phyloP scores from a whole-genome alignment of 169 alveolate species.

The Cryptosporidium sp. region DNA sequence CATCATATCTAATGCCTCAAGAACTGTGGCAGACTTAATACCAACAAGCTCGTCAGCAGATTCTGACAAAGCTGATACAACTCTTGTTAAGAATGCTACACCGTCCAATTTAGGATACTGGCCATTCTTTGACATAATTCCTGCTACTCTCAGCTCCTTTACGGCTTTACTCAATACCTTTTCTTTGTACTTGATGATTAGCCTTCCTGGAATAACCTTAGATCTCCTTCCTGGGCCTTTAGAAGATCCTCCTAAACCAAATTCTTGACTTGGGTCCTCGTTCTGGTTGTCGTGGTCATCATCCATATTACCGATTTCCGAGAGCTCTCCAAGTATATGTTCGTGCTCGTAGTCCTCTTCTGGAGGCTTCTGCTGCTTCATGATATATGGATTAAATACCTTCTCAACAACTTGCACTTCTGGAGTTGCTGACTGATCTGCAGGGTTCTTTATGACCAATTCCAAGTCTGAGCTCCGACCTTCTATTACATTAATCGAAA shows the following conservation, averaged over 20 bases:
- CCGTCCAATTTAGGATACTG: constrained; percentile 67
- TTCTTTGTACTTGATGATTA: constrained; percentile 61
- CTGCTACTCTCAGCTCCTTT: constrained; percentile 48
- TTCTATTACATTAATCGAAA: constrained; percentile 64
- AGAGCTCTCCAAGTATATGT: constrained; percentile 1
- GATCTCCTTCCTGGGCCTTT: constrained; percentile 3
- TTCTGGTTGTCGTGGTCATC: background rate
- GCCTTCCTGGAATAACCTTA: constrained; percentile 22
- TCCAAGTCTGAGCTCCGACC: constrained; percentile 46
- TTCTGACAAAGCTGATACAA: constrained; percentile 56
- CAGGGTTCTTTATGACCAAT: constrained; percentile 39
- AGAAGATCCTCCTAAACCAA: background rate
- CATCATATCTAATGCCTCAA: constrained; percentile 72
- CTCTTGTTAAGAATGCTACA: constrained; percentile 44
- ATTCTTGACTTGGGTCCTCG: background rate
- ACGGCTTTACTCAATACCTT: constrained; percentile 66
- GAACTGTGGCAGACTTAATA: constrained; percentile 65
- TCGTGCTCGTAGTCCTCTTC: constrained; percentile 1
- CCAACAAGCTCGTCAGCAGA: constrained; percentile 72
- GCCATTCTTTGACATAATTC: constrained; percentile 74
- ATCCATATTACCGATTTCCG: background rate
- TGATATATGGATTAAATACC: constrained; percentile 39
- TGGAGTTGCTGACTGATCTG: constrained; percentile 61
- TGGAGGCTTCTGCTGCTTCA: constrained; percentile 69
- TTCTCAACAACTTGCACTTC: constrained; percentile 23